Evolutionary conservation across 1,284 basidiomycete species (phyloP).

Genomic region (Leccinum griseonigrum): DNA sequence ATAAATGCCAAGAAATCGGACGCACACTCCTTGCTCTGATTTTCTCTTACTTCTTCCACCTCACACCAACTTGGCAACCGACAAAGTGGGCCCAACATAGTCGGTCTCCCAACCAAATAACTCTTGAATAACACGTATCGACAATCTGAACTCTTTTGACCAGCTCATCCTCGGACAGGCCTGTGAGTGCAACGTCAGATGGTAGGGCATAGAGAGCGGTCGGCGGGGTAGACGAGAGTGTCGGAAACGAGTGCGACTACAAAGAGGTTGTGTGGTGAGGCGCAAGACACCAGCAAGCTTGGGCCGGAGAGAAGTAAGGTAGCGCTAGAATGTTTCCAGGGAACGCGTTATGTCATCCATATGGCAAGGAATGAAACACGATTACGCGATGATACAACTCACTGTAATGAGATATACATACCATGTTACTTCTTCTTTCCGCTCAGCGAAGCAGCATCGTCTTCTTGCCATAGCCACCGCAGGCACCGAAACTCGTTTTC

Average conservation of each 20-base stretch:
- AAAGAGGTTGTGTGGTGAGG: slow-evolving; percentile 69
- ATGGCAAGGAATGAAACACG: background rate
- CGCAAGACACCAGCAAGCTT: slow-evolving; percentile 78
- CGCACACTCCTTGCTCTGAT: slow-evolving; percentile 77
- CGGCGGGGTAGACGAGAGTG: slow-evolving; percentile 64
- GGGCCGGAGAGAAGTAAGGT: slow-evolving; percentile 83
- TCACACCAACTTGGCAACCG: slow-evolving; percentile 97
- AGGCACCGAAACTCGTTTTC: too few species aligned
- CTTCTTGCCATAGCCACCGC: too few species aligned
- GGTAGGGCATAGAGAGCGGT: slow-evolving; percentile 78
- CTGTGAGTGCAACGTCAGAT: slow-evolving; percentile 58
- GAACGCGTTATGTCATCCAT: slow-evolving; percentile 62
- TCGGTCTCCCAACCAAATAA: slow-evolving; percentile 83
- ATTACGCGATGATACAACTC: slow-evolving; percentile 3
- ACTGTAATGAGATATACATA: too few species aligned
- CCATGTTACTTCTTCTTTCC: too few species aligned
- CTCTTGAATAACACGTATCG: slow-evolving; percentile 93
- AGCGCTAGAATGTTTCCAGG: slow-evolving; percentile 66
- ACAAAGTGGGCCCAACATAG: slow-evolving; percentile 84
- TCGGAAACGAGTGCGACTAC: slow-evolving; percentile 58
- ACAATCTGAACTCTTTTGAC: slow-evolving; percentile 89
- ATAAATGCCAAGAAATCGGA: background rate
- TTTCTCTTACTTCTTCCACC: slow-evolving; percentile 86
- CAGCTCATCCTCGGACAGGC: slow-evolving; percentile 76
- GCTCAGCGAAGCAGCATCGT: too few species aligned